Conservation (phyloP, 2,329 filamentous ascomycete species). For the Hypoxylon sp. region DNA sequence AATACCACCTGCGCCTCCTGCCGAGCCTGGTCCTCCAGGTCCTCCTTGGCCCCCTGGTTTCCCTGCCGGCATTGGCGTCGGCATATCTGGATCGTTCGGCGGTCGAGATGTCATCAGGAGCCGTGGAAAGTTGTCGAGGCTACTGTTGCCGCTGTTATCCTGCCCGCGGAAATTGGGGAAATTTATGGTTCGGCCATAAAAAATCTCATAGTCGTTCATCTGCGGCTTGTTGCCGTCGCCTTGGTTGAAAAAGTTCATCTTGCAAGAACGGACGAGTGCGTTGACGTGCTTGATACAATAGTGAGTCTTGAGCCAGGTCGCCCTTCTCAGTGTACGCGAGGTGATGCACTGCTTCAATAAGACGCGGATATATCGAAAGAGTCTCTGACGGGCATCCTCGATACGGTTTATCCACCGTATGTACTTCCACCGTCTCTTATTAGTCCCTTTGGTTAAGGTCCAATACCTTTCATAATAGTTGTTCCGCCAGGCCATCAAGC, state of each 20-base stretch:
- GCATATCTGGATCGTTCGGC: background rate
- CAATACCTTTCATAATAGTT: background rate
- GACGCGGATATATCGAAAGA: background rate
- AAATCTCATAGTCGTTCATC: background rate
- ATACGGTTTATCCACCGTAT: background rate
- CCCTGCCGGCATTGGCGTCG: background rate
- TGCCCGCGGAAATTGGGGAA: background rate
- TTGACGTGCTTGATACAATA: background rate
- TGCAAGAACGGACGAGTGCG: background rate
- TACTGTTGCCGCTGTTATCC: background rate
- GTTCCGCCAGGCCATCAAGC: background rate
- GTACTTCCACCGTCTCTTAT: background rate
- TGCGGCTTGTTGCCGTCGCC: too few species aligned
- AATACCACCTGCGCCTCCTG: background rate
- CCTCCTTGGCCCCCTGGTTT: background rate
- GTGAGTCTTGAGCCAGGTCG: background rate
- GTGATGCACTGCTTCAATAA: background rate
- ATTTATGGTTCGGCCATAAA: background rate
- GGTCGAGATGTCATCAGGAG: background rate
- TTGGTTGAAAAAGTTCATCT: too few species aligned
- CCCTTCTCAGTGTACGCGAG: background rate
- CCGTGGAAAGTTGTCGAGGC: background rate
- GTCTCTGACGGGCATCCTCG: background rate
- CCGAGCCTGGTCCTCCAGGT: background rate
- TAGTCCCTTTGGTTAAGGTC: background rate